These are phyloP conservation scores for Prosopis cineraria DNA, from an alignment of 306 rosid genomes.

Conservation along the genomic window DNA sequence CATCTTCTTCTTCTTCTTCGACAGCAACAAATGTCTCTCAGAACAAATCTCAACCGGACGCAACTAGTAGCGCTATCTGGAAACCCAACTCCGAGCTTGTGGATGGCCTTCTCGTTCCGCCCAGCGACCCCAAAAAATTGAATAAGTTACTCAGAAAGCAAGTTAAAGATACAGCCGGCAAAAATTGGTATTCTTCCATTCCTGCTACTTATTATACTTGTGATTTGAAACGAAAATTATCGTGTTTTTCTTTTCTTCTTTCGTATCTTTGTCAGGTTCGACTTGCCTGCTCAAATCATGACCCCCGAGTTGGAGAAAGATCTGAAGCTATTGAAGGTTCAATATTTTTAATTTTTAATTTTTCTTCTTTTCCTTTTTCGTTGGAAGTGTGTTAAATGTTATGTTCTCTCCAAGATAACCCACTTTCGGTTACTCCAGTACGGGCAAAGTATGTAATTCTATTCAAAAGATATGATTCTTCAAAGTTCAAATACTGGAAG, in stretches of 20 bases:
- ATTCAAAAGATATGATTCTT: neutral
- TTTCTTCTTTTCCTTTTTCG: neutral
- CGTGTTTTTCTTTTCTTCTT: conserved; percentile 5
- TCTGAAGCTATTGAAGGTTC: conserved; percentile 72
- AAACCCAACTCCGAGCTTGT: conserved; percentile 68
- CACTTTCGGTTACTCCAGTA: conserved; percentile 3
- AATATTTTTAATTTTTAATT: neutral
- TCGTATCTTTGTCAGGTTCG: conserved; percentile 59
- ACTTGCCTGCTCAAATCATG: conserved; percentile 80
- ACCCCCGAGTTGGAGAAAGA: conserved; percentile 82
- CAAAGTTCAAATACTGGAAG: neutral
- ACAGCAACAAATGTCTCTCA: conserved; percentile 29
- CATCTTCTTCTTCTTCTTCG: conserved; percentile 43
- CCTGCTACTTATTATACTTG: neutral
- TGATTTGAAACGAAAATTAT: neutral
- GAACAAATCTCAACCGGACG: conserved; percentile 36
- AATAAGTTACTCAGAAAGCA: conserved; percentile 65
- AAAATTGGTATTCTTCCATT: conserved; percentile 56
- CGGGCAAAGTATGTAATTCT: neutral
- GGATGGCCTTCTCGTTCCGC: conserved; percentile 81
- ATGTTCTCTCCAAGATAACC: neutral
- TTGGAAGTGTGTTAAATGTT: neutral
- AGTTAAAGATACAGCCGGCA: conserved; percentile 73
- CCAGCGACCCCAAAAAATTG: conserved; percentile 63
- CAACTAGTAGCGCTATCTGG: conserved; percentile 52